Evolutionary conservation across 1,284 basidiomycete species (phyloP).

Genomic region (Athelia sp.): DNA sequence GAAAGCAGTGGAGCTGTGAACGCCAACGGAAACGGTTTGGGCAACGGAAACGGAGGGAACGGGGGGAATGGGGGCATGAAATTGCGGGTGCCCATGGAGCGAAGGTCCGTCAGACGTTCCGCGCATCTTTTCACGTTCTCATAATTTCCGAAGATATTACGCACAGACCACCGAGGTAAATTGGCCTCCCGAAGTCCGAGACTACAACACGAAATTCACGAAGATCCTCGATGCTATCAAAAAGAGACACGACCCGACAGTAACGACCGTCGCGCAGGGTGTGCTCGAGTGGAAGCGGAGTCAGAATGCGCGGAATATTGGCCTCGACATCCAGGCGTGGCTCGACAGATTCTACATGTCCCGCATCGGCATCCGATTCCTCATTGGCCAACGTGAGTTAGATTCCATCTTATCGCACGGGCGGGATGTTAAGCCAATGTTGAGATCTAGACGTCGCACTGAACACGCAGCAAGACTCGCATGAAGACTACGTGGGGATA

Average conservation of each 20-base stretch:
- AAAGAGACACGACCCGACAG: constrained; percentile 93
- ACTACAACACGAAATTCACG: constrained; percentile 93
- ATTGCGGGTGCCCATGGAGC: constrained; percentile 69
- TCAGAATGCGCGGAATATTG: constrained; percentile 60
- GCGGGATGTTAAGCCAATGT: constrained; percentile 6
- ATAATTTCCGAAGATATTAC: constrained; percentile 58
- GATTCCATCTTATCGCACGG: constrained; percentile 1
- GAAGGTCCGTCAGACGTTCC: constrained; percentile 40
- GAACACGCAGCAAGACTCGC: constrained; percentile 77
- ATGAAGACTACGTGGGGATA: constrained; percentile 94
- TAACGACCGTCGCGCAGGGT: constrained; percentile 94
- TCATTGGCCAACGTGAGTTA: constrained; percentile 85
- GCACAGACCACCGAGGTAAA: constrained; percentile 63
- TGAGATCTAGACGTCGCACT: constrained; percentile 74
- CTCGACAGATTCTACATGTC: constrained; percentile 97
- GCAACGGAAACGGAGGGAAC: constrained; percentile 21
- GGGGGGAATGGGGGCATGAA: constrained; percentile 48
- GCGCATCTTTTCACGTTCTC: constrained; percentile 6
- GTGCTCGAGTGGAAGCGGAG: constrained; percentile 76
- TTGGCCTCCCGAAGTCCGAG: constrained; percentile 92
- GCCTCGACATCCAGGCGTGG: constrained; percentile 91
- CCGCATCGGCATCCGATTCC: constrained; percentile 93
- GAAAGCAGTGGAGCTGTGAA: constrained; percentile 24
- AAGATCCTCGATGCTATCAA: constrained; percentile 88
- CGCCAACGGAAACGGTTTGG: constrained; percentile 25